Conservation (phyloP, 2,329 filamentous ascomycete genomes). For the Neocatenulostroma microsporum region DNA sequence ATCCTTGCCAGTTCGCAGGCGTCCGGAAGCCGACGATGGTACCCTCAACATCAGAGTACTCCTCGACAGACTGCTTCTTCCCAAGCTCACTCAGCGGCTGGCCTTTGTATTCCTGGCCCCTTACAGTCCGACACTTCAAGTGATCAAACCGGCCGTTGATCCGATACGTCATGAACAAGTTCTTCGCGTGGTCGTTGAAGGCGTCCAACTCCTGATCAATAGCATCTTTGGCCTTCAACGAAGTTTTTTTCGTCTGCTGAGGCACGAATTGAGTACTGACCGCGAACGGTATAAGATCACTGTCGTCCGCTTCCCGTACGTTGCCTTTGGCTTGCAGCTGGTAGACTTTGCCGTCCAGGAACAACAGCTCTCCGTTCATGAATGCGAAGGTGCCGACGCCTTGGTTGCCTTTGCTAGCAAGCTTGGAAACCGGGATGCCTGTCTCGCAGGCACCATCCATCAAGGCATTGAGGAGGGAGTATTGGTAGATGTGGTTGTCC, state of each 20-base stretch:
- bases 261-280: conserved; percentile 27
- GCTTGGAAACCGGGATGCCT: conserved; percentile 41
- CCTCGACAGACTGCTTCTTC: conserved; percentile 34
- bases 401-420: conserved; percentile 42
- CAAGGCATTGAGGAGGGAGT: conserved; percentile 36
- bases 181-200: conserved; percentile 23
- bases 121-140: conserved; percentile 27
- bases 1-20: conserved; percentile 34
- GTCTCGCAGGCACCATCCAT: conserved; percentile 41
- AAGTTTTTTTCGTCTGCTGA: conserved; percentile 19
- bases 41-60: conserved; percentile 31
- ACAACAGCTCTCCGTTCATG: conserved; percentile 40
- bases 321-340: conserved; percentile 34
- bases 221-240: conserved; percentile 19
- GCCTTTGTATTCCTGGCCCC: conserved; percentile 27
- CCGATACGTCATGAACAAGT: conserved; percentile 29
- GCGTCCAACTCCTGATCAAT: conserved; percentile 21
- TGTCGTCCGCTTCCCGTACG: conserved; percentile 26
- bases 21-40: conserved; percentile 39
- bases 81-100: conserved; percentile 30
- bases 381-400: conserved; percentile 42
- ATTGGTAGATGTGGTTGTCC: conserved; percentile 38
- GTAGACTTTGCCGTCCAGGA: conserved; percentile 36
- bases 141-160: conserved; percentile 24
- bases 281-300: conserved; percentile 35